Conservation (phyloP, 2,329 filamentous ascomycete genomes). For the Cordyceps cateniannulata region DNA sequence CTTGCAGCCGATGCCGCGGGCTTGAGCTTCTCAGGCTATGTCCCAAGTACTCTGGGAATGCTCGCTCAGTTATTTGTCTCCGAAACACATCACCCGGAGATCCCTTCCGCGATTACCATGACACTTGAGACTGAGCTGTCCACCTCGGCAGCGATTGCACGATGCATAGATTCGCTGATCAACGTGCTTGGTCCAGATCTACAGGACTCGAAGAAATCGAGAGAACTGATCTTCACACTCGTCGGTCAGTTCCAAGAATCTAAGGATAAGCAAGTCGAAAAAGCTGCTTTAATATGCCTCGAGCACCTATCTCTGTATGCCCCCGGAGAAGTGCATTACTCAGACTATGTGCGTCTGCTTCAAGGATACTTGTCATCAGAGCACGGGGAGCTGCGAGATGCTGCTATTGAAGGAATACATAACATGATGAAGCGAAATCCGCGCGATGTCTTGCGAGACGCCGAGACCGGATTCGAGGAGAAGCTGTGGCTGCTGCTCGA, state of each 20-base stretch:
- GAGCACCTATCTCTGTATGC: conserved; percentile 93
- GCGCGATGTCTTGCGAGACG: conserved; percentile 70
- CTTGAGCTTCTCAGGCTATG: conserved; percentile 83
- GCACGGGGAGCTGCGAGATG: conserved; percentile 63
- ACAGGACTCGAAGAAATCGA: conserved; percentile 85
- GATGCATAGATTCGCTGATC: conserved; percentile 90
- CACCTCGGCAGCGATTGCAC: conserved; percentile 74
- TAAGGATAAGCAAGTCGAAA: conserved; percentile 61
- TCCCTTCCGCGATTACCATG: conserved; percentile 71
- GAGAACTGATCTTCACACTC: conserved; percentile 83
- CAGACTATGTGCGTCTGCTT: conserved; percentile 73
- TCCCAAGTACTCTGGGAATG: conserved; percentile 87
- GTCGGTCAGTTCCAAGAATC: conserved; percentile 78
- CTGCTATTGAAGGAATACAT: conserved; percentile 81
- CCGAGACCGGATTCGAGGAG: conserved; percentile 75
- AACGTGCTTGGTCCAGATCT: conserved; percentile 94
- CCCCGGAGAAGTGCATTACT: conserved; percentile 77
- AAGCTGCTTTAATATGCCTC: conserved; percentile 73
- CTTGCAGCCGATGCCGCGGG: conserved; percentile 87
- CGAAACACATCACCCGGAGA: conserved; percentile 85
- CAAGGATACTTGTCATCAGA: conserved; percentile 71
- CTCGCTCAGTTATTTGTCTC: conserved; percentile 86
- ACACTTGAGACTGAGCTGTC: conserved; percentile 84
- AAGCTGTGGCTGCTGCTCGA: conserved; percentile 89
- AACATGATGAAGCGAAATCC: conserved; percentile 94